Evolutionary conservation across 345 rosid species (phyloP), one percentile per base, ranked within the genome.

Genomic region (Aquilaria yunnanensis): DNA sequence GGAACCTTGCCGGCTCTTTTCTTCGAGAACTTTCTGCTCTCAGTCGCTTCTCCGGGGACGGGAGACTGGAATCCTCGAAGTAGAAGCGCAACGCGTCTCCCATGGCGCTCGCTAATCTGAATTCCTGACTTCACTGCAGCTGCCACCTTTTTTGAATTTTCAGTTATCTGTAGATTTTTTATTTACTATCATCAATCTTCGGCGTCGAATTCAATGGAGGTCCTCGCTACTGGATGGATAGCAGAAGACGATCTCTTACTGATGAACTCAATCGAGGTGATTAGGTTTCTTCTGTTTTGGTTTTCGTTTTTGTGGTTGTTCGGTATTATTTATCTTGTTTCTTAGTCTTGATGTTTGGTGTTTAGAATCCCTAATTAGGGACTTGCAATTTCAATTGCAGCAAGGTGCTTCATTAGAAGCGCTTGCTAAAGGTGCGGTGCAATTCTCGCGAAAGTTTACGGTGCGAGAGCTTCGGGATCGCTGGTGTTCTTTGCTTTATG

Each of bases 401-500:
- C 85, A 86, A 12, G 99, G 99, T 59, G 99, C 98, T 75, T 95
- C 94, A 66, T 86, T 95, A 83, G 98, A 95, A 77, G 80, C 98
- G 12, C 90, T 95, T 73, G 99, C 98, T 54, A 95, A 87, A 79
- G 98, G 98, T 29, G 98, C 96, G 9, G 96, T 95, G 67, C 80
- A 65, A 64, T 95, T 95, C 71, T 91, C 99, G 31, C 83, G 80
- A 61, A 83, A 74, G 73, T 89, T 78, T 71, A 75, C 89, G 6
- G 68, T 95, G 60, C 64, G 66, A 74, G 98, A 91, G 75, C 76
- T 95, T 52, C 85, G 74, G 72, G 92, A 95, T 60, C 88, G 94
- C 37, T 91, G 98, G 98, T 82, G 75, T 74, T 78, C 94, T 66
- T 88, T 95, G 37, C 92, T 91, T 43, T 95, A 91, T 71, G 96